Conservation (phyloP, 2,329 filamentous ascomycete genomes). For the Fusarium coffeatum region DNA sequence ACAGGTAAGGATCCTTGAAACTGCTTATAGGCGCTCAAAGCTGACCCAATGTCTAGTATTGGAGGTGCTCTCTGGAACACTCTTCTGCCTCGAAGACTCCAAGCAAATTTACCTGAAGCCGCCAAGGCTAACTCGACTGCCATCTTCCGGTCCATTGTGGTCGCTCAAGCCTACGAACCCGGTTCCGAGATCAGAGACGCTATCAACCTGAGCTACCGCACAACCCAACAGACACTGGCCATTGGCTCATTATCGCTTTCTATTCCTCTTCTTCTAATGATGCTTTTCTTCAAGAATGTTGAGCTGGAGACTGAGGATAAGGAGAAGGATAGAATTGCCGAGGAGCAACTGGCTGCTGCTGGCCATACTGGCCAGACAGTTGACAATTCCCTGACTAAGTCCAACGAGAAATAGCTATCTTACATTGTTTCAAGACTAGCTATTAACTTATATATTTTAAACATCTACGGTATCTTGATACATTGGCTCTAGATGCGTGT, state of each 20-base stretch:
- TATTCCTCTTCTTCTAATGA: constrained; percentile 24
- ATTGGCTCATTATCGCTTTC: constrained; percentile 32
- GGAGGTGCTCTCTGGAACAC: not conserved
- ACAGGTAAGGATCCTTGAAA: not conserved
- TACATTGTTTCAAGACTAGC: too few species aligned
- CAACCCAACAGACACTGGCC: constrained; percentile 35
- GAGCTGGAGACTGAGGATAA: constrained; percentile 20
- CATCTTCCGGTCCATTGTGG: constrained; percentile 45
- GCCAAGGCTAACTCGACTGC: constrained; percentile 18
- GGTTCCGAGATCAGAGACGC: constrained; percentile 18
- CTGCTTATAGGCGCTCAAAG: too few species aligned
- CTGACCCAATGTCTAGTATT: too few species aligned
- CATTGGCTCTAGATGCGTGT: too few species aligned
- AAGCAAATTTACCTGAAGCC: not conserved
- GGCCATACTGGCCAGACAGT: not conserved
- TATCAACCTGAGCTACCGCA: constrained; percentile 33
- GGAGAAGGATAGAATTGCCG: not conserved
- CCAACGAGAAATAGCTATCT: too few species aligned
- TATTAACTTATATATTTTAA: too few species aligned
- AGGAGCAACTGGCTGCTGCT: not conserved
- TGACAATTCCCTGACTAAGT: not conserved
- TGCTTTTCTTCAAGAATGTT: constrained; percentile 36
- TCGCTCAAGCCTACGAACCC: constrained; percentile 29
- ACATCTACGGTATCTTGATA: too few species aligned
- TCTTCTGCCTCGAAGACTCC: not conserved